These are phyloP conservation scores for Eutreptiella sp. DNA, from an alignment of 208 protist genomes.

Conservation along the genomic window DNA sequence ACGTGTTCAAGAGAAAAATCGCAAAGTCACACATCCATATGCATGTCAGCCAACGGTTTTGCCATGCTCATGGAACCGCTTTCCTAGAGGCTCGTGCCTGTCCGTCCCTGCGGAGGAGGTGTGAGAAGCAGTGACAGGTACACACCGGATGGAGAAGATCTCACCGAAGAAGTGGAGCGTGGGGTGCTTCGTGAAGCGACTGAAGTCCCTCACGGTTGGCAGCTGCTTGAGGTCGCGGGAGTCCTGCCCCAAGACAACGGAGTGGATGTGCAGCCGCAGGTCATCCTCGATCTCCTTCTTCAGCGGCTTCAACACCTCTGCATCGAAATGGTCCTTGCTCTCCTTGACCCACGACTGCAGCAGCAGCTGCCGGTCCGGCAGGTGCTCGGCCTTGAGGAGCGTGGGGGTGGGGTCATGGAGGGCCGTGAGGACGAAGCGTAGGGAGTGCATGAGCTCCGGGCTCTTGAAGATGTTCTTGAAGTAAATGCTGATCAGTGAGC, in stretches of 20 bases:
- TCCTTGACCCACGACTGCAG: constrained; percentile 51
- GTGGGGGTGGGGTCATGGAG: constrained; percentile 50
- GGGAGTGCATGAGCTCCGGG: constrained; percentile 46
- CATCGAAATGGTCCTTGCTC: constrained; percentile 46
- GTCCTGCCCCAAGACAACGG: constrained; percentile 51
- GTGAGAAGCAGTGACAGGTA: neutral
- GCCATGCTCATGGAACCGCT: too few relatives aligned
- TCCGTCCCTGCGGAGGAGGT: too few relatives aligned
- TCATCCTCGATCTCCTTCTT: constrained; percentile 85
- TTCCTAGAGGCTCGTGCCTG: too few relatives aligned
- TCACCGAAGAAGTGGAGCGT: constrained; percentile 72
- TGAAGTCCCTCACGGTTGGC: constrained; percentile 48
- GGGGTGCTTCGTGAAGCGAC: constrained; percentile 61
- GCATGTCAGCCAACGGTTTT: too few relatives aligned
- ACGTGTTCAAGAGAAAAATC: too few relatives aligned
- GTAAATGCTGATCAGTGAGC: constrained; percentile 63
- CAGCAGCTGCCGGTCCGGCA: constrained; percentile 34
- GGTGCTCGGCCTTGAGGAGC: constrained; percentile 43
- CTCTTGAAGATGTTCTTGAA: constrained; percentile 64
- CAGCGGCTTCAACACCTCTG: constrained; percentile 55
- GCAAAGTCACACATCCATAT: too few relatives aligned
- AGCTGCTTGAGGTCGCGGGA: constrained; percentile 5
- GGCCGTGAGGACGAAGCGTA: constrained; percentile 61
- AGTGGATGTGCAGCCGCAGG: constrained; percentile 81
- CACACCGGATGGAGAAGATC: constrained; percentile 57